Evolutionary conservation across 2,329 filamentous ascomycete genomes (phyloP).

Genomic region (Dactylonectria macrodidyma): DNA sequence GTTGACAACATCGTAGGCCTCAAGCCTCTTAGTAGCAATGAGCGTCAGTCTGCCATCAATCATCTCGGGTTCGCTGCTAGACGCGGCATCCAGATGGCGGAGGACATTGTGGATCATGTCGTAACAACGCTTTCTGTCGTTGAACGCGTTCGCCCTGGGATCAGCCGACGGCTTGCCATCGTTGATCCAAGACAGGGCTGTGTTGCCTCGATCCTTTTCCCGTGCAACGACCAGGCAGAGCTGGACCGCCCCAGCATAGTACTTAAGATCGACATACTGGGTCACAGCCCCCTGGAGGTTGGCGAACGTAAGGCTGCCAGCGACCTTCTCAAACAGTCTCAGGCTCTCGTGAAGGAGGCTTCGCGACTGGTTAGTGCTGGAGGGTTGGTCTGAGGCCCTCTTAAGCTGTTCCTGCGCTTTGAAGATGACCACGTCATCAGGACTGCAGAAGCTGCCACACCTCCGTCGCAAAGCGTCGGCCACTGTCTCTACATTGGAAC

Average conservation of each 20-base stretch:
- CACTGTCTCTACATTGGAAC: conserved; percentile 97
- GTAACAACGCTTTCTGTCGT: conserved; percentile 84
- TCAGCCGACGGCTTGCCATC: conserved; percentile 84
- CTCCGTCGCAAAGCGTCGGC: conserved; percentile 92
- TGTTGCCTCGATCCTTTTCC: conserved; percentile 89
- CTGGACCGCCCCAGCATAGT: conserved; percentile 94
- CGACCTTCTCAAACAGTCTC: conserved; percentile 89
- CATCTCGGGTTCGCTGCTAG: conserved; percentile 77
- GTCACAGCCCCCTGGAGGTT: conserved; percentile 84
- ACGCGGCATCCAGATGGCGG: conserved; percentile 80
- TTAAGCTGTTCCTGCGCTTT: conserved; percentile 97
- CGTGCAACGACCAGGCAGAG: conserved; percentile 87
- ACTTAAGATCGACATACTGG: conserved; percentile 86
- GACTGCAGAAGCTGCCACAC: conserved; percentile 97
- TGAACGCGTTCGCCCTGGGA: conserved; percentile 76
- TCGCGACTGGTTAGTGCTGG: conserved; percentile 82
- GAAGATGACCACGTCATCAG: conserved; percentile 98
- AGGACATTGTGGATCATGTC: conserved; percentile 89
- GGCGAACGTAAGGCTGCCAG: conserved; percentile 83
- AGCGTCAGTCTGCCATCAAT: conserved; percentile 85
- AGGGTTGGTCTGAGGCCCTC: conserved; percentile 83
- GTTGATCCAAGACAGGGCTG: conserved; percentile 87
- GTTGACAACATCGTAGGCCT: conserved; percentile 93
- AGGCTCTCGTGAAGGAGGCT: conserved; percentile 90
- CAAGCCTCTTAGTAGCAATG: conserved; percentile 82